Conservation (phyloP, 352 stramenopile genomes). For the Albugo candida region DNA sequence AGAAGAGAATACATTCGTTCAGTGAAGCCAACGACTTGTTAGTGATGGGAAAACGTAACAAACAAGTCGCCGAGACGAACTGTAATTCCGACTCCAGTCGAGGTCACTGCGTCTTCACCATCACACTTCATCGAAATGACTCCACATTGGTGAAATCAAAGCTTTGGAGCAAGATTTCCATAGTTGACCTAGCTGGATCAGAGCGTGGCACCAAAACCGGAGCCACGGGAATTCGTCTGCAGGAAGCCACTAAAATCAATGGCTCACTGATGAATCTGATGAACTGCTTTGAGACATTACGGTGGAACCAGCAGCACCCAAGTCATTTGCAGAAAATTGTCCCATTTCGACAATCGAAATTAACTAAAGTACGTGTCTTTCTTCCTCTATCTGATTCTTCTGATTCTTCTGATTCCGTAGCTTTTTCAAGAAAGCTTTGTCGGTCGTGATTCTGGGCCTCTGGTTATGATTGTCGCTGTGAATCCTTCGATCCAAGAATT, state of each 20-base stretch:
- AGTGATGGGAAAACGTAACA: slow-evolving; percentile 38
- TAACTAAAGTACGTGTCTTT: slow-evolving; percentile 49
- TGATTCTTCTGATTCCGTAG: slow-evolving; percentile 14
- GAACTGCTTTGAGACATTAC: slow-evolving; percentile 88
- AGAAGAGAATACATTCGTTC: slow-evolving; percentile 33
- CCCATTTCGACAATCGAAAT: slow-evolving; percentile 94
- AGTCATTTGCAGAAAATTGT: slow-evolving; percentile 74
- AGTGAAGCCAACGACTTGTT: slow-evolving; percentile 61
- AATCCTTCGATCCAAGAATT: slow-evolving; percentile 87
- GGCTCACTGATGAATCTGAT: slow-evolving; percentile 95
- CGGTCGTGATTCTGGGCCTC: slow-evolving; percentile 54
- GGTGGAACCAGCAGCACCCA: slow-evolving; percentile 78
- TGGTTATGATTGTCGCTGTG: slow-evolving; percentile 95
- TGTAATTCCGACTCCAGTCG: slow-evolving; percentile 82
- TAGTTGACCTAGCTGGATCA: slow-evolving; percentile 89
- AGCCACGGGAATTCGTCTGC: slow-evolving; percentile 76
- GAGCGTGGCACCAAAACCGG: slow-evolving; percentile 58
- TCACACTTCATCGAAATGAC: slow-evolving; percentile 9
- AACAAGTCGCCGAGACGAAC: slow-evolving; percentile 71
- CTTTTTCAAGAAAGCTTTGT: slow-evolving; percentile 91
- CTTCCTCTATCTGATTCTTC: neutral
- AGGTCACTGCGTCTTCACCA: slow-evolving; percentile 81
- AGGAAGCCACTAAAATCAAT: slow-evolving; percentile 98
- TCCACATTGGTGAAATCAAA: neutral
- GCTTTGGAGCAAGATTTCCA: slow-evolving; percentile 50